These are phyloP conservation scores for Alloascoidea africana DNA, from an alignment of 805 yeast genomes.

Conservation along the genomic window DNA sequence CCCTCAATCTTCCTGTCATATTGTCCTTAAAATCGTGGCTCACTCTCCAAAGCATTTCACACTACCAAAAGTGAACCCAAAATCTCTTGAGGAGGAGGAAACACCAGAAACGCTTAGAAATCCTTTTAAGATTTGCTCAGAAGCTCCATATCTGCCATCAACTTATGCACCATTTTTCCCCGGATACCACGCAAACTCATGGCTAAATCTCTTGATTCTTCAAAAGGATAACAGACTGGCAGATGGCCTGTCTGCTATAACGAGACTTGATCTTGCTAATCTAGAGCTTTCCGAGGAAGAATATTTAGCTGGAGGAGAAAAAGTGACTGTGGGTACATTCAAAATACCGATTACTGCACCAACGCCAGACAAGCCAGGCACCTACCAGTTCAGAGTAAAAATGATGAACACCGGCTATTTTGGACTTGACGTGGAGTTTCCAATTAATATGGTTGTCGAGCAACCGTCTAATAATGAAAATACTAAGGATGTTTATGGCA, in stretches of 20 bases:
- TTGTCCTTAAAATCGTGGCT: conserved; percentile 60
- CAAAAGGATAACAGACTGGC: conserved; percentile 73
- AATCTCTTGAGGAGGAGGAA: conserved; percentile 34
- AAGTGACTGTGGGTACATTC: conserved; percentile 42
- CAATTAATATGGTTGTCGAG: conserved; percentile 55
- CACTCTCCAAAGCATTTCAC: conserved; percentile 45
- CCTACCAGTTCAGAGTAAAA: conserved; percentile 50
- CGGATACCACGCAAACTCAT: conserved; percentile 26
- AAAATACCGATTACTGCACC: conserved; percentile 62
- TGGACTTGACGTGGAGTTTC: conserved; percentile 66
- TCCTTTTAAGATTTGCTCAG: conserved; percentile 49
- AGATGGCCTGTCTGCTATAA: conserved; percentile 45
- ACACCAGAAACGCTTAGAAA: conserved; percentile 52
- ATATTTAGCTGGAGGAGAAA: conserved; percentile 22
- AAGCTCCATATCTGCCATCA: conserved; percentile 57
- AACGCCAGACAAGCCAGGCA: conserved; percentile 61
- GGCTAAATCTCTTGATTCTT: conserved; percentile 54
- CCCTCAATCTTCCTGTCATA: conserved; percentile 59
- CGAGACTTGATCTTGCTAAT: conserved; percentile 38
- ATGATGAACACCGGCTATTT: conserved; percentile 66
- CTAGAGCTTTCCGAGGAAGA: conserved; percentile 35
- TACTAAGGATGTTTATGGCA: conserved; percentile 32
- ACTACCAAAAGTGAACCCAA: conserved; percentile 4
- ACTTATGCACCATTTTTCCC: conserved; percentile 73
- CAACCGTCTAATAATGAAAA: conserved; percentile 30